Conservation (phyloP, 768 basidiomycete genomes). For the Hortiboletus flavorubellus region DNA sequence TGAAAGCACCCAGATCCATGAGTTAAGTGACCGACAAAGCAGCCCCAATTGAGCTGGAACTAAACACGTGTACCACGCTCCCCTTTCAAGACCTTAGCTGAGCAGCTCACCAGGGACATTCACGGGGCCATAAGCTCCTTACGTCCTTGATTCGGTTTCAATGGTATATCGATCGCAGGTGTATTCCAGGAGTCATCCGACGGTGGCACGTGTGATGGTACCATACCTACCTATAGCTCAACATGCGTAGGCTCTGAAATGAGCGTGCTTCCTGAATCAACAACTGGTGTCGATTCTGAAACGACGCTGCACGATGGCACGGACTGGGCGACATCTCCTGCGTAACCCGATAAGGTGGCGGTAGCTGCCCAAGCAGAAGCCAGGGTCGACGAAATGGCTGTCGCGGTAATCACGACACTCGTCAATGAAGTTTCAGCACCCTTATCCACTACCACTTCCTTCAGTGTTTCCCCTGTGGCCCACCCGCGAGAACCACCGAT, state of each 20-base stretch:
- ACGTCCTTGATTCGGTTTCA: background rate
- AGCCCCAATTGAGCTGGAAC: too few species aligned
- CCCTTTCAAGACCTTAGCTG: background rate
- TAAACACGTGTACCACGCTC: background rate
- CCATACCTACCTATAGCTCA: conserved; percentile 14
- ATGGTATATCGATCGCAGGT: background rate
- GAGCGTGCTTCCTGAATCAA: background rate
- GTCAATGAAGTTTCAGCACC: background rate
- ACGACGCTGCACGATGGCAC: background rate
- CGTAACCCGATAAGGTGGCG: background rate
- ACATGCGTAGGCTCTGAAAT: conserved; percentile 8
- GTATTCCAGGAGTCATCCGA: background rate
- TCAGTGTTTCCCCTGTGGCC: background rate
- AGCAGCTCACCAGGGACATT: background rate
- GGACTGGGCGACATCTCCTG: background rate
- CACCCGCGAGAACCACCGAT: conserved; percentile 1
- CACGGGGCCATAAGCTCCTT: background rate
- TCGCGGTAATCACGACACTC: conserved; percentile 5
- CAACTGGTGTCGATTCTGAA: background rate
- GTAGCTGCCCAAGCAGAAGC: conserved; percentile 10
- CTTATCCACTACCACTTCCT: conserved; percentile 2
- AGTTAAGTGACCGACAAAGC: too few species aligned
- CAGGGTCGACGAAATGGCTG: conserved; percentile 7
- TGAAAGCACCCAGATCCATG: too few species aligned
- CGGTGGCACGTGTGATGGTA: background rate